phyloP scores from a whole-genome alignment of 2,329 filamentous ascomycete species.

The Fusarium poae region DNA sequence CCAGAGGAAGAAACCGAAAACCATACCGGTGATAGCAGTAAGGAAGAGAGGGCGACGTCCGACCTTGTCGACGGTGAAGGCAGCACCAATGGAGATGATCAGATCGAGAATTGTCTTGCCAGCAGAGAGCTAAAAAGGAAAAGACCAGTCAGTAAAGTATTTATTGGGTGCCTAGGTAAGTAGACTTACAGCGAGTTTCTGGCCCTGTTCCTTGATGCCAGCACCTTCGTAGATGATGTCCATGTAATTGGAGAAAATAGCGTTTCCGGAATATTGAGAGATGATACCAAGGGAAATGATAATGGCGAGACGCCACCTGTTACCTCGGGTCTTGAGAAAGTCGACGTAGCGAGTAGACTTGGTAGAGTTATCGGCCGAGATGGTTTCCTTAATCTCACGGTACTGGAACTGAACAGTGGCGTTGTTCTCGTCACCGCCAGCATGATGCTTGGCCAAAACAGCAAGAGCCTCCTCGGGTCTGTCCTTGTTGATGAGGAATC shows the following conservation, averaged over 20 bases:
- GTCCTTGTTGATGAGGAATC: constrained; percentile 74
- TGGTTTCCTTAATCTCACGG: constrained; percentile 74
- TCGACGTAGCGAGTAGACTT: constrained; percentile 68
- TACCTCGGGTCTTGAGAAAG: constrained; percentile 72
- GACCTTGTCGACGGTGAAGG: constrained; percentile 63
- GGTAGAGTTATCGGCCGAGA: constrained; percentile 67
- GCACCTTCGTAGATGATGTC: constrained; percentile 71
- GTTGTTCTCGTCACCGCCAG: constrained; percentile 69
- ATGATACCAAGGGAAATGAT: constrained; percentile 74
- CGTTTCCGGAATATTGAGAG: constrained; percentile 77
- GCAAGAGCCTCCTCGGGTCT: constrained; percentile 71
- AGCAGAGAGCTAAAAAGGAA: constrained; percentile 55
- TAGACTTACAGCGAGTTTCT: constrained; percentile 65
- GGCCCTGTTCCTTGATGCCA: constrained; percentile 68
- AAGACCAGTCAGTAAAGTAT: constrained; percentile 7
- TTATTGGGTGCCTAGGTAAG: not conserved
- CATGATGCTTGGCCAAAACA: constrained; percentile 74
- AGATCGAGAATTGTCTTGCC: constrained; percentile 72
- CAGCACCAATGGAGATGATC: constrained; percentile 67
- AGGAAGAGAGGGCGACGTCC: constrained; percentile 69
- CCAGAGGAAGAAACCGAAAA: constrained; percentile 63
- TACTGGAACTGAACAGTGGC: constrained; percentile 75
- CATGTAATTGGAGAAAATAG: constrained; percentile 76
- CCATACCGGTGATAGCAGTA: constrained; percentile 62
- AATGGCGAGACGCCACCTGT: constrained; percentile 73